phyloP scores from a whole-genome alignment of 768 basidiomycete species.

The Rhodosporidiobolus sp. region DNA sequence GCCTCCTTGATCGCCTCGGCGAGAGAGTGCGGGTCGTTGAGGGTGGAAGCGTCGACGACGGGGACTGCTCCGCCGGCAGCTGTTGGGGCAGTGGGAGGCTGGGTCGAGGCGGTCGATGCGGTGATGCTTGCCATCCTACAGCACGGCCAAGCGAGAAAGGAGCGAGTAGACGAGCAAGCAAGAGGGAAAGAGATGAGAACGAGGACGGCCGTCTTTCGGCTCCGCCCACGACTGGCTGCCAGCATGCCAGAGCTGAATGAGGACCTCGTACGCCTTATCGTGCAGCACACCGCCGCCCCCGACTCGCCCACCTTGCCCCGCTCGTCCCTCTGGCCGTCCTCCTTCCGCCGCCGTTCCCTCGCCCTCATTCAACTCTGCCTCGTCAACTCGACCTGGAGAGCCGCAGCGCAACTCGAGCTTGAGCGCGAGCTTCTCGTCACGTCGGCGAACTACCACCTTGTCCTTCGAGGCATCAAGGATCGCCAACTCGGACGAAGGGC shows the following conservation, averaged over 20 bases:
- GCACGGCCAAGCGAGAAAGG: too few relatives aligned
- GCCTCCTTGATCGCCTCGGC: conserved; percentile 8
- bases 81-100: too few relatives aligned
- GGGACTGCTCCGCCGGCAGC: conserved; percentile 5
- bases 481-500: background rate
- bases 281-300: background rate
- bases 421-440: conserved; percentile 2
- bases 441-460: background rate
- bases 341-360: background rate
- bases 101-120: background rate
- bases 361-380: background rate
- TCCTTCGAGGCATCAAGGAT: background rate
- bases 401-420: conserved; percentile 7
- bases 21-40: background rate
- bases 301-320: background rate
- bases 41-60: conserved; percentile 21
- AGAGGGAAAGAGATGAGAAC: too few relatives aligned
- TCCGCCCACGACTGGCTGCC: background rate
- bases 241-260: background rate
- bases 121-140: background rate
- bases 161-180: too few relatives aligned
- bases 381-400: conserved; percentile 15
- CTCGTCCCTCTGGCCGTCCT: background rate
- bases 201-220: too few relatives aligned
- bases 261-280: conserved; percentile 14